A percentile compares a stretch with the other conserved stretches of the same genome.
phyloP scores from a whole-genome alignment of 805 yeast species.

The Candida coquimbonensis region DNA sequence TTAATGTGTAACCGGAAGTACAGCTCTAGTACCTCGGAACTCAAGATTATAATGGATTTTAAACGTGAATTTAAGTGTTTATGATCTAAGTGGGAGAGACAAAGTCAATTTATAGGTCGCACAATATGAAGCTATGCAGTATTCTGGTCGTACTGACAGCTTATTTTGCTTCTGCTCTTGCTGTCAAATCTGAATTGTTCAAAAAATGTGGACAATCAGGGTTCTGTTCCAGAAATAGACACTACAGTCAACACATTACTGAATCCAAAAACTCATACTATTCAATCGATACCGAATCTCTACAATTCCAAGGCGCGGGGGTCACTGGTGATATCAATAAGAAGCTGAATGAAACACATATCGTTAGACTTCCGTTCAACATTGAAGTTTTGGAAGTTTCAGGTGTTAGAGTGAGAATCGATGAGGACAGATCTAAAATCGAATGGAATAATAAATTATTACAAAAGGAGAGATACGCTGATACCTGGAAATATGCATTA shows the following conservation, averaged over 20 bases:
- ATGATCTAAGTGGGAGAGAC: too few relatives aligned
- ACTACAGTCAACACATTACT: slow-evolving; percentile 38
- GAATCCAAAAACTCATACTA: slow-evolving; percentile 31
- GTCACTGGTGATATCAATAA: slow-evolving; percentile 45
- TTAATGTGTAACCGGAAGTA: too few relatives aligned
- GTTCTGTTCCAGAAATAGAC: slow-evolving; percentile 75
- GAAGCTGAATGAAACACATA: slow-evolving; percentile 30
- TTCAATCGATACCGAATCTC: slow-evolving; percentile 30
- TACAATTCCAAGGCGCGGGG: slow-evolving; percentile 27
- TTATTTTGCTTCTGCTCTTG: neutral
- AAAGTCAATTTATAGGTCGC: neutral
- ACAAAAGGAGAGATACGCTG: slow-evolving; percentile 48
- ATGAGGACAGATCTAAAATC: slow-evolving; percentile 44
- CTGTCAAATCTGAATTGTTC: slow-evolving; percentile 41
- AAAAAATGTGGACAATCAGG: slow-evolving; percentile 77
- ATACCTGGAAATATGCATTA: slow-evolving; percentile 56
- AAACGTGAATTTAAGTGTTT: too few relatives aligned
- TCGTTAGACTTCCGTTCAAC: slow-evolving; percentile 46
- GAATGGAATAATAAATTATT: slow-evolving; percentile 22
- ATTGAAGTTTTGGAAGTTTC: slow-evolving; percentile 50
- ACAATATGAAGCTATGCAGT: neutral
- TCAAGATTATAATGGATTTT: too few relatives aligned
- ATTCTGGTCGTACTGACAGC: neutral
- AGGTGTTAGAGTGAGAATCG: slow-evolving; percentile 53
- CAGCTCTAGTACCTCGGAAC: too few relatives aligned